Evolutionary conservation across 2,329 filamentous ascomycete genomes (phyloP), one percentile per base, ranked within the genome.

Genomic region (Colletotrichum tropicicola): DNA sequence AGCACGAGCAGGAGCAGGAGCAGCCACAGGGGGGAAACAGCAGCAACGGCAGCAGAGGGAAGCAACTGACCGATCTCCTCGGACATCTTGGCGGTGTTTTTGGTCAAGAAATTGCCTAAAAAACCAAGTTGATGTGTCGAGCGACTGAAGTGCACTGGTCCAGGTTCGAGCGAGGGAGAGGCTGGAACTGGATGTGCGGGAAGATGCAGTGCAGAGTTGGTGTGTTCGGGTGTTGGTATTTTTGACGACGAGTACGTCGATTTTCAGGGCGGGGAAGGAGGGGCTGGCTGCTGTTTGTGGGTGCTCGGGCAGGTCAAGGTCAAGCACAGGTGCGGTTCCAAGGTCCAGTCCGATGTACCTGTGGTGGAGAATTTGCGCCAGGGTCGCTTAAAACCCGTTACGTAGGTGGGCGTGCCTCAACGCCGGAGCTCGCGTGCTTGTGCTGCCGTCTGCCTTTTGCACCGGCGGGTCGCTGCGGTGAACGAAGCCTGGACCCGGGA

Each of bases 11-110:
- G n/a, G n/a, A 73, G 68, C 66, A 67, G 25, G 57, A 51, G 54
- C 37, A 64, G 49, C 52, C 51, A 52, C 32, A 10, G 28, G 37
- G 30, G 47, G 19, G 41, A 51, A 32, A 53, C 59, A 60, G 47
- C 52, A 54, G 47, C 49, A 58, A 35, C 15, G 25, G 27, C 41
- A 44, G 28, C 23, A 19, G 30, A 41, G 21, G 23, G 51, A 37
- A 27, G 47, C 28, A 59, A 78, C 80, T 69, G 73, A 83, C 81
- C 82, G 68, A 77, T 70, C 66, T 79, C 81, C 77, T 83, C 80
- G 72, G 81, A 79, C 79, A 81, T 80, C 71, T 73, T 80, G 78
- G 74, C 72, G 58, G 62, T 57, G 30, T 59, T 61, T 64, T 66
- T 60, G 43, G 56, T 65, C 28, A 47, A 48, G 23, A 51, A 39